Percentiles rank a stretch among this genome's conserved stretches.
These are phyloP conservation scores for Pistacia atlantica DNA, from an alignment of 345 rosid genomes.

Conservation along the genomic window DNA sequence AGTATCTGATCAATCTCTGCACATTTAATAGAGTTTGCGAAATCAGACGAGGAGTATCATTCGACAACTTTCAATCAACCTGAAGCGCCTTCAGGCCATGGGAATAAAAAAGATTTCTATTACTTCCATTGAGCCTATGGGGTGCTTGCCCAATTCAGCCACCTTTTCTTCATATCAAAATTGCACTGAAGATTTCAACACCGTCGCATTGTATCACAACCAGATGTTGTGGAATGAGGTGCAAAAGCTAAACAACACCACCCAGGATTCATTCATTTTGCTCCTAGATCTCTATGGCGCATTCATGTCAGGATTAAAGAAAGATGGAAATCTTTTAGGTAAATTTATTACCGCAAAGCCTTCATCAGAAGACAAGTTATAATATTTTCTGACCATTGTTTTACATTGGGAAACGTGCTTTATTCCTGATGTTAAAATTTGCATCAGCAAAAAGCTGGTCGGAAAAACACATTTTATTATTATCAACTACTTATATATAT, in stretches of 20 bases:
- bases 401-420: no score
- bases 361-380: no score
- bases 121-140: slow-evolving; percentile 28
- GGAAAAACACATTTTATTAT: no score
- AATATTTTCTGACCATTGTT: no score
- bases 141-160: slow-evolving; percentile 33
- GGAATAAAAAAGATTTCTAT: slow-evolving; percentile 33
- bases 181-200: slow-evolving; percentile 28
- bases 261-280: slow-evolving; percentile 5
- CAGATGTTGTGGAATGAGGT: slow-evolving; percentile 14
- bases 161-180: slow-evolving; percentile 14
- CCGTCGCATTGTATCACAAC: slow-evolving; percentile 28
- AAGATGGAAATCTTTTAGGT: slow-evolving; percentile 12
- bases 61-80: slow-evolving; percentile 20
- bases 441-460: no score
- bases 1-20: no score
- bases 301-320: slow-evolving; percentile 22
- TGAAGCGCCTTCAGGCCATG: slow-evolving; percentile 18
- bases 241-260: slow-evolving; percentile 24
- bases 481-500: no score
- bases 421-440: no score
- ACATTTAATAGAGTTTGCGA: slow-evolving; percentile 12
- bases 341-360: background rate
- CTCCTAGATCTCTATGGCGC: slow-evolving; percentile 33
- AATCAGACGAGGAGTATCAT: slow-evolving; percentile 16